Evolutionary conservation across 768 basidiomycete genomes (phyloP).

Genomic region (Collybiopsis luxurians): DNA sequence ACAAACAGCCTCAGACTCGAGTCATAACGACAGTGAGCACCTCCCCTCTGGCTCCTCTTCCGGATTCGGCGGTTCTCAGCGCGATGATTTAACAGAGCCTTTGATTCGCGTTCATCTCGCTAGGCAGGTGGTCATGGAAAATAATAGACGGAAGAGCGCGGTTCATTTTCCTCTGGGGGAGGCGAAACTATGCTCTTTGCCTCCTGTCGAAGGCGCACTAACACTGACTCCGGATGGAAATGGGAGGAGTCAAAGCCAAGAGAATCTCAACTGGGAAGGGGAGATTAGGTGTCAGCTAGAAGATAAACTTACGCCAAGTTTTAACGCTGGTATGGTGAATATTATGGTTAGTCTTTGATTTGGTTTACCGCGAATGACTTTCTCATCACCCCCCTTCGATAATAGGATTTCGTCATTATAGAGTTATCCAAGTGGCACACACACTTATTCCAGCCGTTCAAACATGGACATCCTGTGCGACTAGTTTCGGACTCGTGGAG

Average conservation of each 20-base stretch:
- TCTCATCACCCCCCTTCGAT: background rate
- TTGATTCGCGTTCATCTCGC: background rate
- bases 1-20: background rate
- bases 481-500: conserved; percentile 3
- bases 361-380: too few relatives aligned
- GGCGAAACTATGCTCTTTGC: background rate
- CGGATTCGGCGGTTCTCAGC: background rate
- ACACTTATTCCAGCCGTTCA: background rate
- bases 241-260: background rate
- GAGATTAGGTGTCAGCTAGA: background rate
- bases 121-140: conserved; percentile 1
- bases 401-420: conserved; percentile 4
- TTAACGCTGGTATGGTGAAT: background rate
- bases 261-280: conserved; percentile 7
- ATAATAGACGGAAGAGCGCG: background rate
- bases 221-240: background rate
- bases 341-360: background rate
- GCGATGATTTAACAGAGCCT: background rate
- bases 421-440: background rate
- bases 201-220: background rate
- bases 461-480: conserved; percentile 3
- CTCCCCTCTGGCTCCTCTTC: background rate
- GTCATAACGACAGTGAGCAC: background rate
- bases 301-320: background rate
- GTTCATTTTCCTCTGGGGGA: conserved; percentile 4